Evolutionary conservation across 1,139 yeast genomes (phyloP), one percentile per base, ranked within the genome.

Genomic region (Pichia terricola): DNA sequence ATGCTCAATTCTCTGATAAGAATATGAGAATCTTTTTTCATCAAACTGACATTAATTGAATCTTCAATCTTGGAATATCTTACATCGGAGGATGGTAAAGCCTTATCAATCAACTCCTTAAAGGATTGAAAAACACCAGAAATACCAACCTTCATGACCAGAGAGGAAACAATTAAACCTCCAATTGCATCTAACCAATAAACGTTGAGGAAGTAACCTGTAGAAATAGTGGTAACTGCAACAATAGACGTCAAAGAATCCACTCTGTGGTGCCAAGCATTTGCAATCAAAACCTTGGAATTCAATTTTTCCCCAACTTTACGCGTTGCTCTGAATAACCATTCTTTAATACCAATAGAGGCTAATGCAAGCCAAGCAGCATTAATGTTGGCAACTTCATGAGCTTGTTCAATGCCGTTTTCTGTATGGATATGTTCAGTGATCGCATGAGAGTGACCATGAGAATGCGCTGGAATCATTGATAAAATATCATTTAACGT

Each of bases 181-280:
- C 97, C 98, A 43, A 87, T 72, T 3, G 96, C 81, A 60, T 91
- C 98, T 45, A 91, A 67, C 82, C 96, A 87, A 36, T 78, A 79
- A 39, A 87, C 73, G 50, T 80, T 75, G 50, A 87, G 75, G 49
- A 86, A 66, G 51, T 83, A 81, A 31, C 96, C 95, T 2, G 94
- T 81, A 0, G 94, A 77, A 43, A 91, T 94, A 0, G 97, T 88
- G 4, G 80, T 73, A 28, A 89, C 73, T 0, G 98, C 97, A 8
- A 91, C 97, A 35, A 84, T 72, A 0, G 96, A 88, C 0, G 97
- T 94, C 53, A 91, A 63, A 1, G 95, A 83, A 61, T 91, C 98
- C n/a, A 91, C 89, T 51, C 98, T 73, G 59, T 91, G 98, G 61
- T 91, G 98, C 97, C 97, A 91, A 3, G 98, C 98, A 59, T 91